Base-by-base conservation (phyloP, 352 stramenopile species). In the Pythium utonaiense region DNA sequence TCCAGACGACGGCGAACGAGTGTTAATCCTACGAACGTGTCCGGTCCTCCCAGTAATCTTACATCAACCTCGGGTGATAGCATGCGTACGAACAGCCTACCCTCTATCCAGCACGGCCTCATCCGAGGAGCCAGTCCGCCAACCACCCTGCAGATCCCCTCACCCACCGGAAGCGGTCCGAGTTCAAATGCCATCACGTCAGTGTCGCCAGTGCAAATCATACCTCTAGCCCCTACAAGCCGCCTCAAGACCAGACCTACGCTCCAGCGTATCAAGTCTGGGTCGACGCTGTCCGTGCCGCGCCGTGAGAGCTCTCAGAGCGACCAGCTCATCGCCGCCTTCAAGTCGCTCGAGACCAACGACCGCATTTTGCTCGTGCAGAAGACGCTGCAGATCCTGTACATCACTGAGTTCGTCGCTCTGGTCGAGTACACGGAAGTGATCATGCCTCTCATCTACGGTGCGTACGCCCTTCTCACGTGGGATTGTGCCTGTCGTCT, bases 401-500 rank as follows among this genome's bases (percentile, higher is more conserved):
- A 72, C 45, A 54, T 57, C 2, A 64, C 57, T 3, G 69, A 80
- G 34, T 77, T 66, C 25, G 38, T 68, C 8, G 47, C 63, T 1
- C 56, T 72, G 13, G 57, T 65, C 16, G 68, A 73, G 19, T 78
- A 74, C 38, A 54, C 72, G 42, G 68, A 78, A 21, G 49, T 59
- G 6, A 45, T 78, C 12, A 62, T 78, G 14, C 61, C 71, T 0
- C 58, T 74, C 10, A 67, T 76, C 38, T 75, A 73, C 30, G 45
- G 56, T 63, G 31, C 45, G 56, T 57, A 6, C 17, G n/a, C 34
- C 34, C 10, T 42, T 17, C 34, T 21, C 14, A n/a, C n/a, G n/a
- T n/a, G n/a, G n/a, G n/a, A 1, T 48, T 38, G 4, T 0, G 19
- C 4, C 17, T 19, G 16, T 50, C n/a, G n/a, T n/a, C n/a, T n/a